Evolutionary conservation across 2,329 filamentous ascomycete species (phyloP).

Genomic region (Orbilia blumenaviensis): DNA sequence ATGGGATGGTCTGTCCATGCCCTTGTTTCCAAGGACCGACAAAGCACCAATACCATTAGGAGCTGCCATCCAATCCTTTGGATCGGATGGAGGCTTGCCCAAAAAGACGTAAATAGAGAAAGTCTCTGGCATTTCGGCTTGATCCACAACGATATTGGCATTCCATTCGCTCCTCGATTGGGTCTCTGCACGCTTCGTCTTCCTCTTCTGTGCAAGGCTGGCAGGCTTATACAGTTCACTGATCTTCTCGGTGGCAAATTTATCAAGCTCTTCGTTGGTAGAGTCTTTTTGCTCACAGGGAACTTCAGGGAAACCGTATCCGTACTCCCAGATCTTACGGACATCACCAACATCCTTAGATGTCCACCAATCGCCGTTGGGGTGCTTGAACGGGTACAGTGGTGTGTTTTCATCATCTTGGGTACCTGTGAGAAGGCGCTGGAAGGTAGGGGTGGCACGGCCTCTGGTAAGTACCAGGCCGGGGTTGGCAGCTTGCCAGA

Average conservation of each 20-base stretch:
- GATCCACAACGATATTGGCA: conserved; percentile 53
- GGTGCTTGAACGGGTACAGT: conserved; percentile 55
- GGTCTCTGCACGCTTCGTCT: background rate
- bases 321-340: conserved; percentile 49
- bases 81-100: conserved; percentile 1
- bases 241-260: conserved; percentile 45
- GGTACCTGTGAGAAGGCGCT: conserved; percentile 27
- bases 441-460: conserved; percentile 50
- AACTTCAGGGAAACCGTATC: conserved; percentile 56
- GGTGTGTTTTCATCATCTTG: conserved; percentile 54
- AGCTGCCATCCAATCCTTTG: background rate
- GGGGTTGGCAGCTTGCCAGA: conserved; percentile 58
- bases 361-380: conserved; percentile 50
- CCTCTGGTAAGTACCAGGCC: conserved; percentile 18
- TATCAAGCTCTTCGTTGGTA: conserved; percentile 2
- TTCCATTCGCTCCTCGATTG: conserved; percentile 53
- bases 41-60: conserved; percentile 11
- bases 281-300: conserved; percentile 29
- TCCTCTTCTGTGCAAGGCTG: background rate
- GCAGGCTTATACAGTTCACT: conserved; percentile 50
- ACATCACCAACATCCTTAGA: conserved; percentile 48
- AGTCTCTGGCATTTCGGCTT: conserved; percentile 47
- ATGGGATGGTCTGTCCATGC: conserved; percentile 15
- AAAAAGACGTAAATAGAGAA: conserved; percentile 36
- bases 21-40: conserved; percentile 27